Evolutionary conservation across 176 grass and related monocot species (phyloP).

Genomic region (Aegilops speltoides): DNA sequence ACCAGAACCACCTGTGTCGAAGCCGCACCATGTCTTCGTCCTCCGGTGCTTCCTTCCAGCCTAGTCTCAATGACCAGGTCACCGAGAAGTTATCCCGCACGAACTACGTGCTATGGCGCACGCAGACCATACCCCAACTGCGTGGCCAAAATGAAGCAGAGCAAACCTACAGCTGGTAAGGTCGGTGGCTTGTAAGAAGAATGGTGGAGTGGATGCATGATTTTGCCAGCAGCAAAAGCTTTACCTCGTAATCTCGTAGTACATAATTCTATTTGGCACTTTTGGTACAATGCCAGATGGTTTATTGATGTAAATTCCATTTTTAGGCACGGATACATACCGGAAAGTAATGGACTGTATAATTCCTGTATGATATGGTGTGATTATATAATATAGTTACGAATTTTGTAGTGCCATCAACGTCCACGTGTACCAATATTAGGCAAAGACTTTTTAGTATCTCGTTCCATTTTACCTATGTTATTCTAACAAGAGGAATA

Average conservation of each 20-base stretch:
- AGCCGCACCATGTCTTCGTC: too few species aligned
- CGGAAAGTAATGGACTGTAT: neutral
- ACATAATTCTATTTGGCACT: constrained; percentile 22
- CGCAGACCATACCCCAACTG: too few species aligned
- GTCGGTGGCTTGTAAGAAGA: constrained; percentile 33
- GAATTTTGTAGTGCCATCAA: neutral
- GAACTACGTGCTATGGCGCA: too few species aligned
- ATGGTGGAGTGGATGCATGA: constrained; percentile 2
- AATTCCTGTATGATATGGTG: constrained; percentile 7
- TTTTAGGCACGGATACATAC: constrained; percentile 21
- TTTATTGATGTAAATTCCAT: constrained; percentile 23
- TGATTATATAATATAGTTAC: neutral
- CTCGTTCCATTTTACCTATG: too few species aligned
- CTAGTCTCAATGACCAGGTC: too few species aligned
- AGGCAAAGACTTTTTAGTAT: neutral
- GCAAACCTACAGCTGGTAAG: constrained; percentile 54
- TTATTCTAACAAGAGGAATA: neutral
- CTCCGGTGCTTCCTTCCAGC: too few species aligned
- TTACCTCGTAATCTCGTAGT: too few species aligned
- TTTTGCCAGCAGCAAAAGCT: neutral
- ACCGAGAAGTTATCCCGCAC: too few species aligned
- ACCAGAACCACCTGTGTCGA: too few species aligned
- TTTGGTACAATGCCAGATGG: constrained; percentile 20
- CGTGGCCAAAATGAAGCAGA: constrained; percentile 87
- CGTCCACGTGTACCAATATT: neutral